Evolutionary conservation across 2,329 filamentous ascomycete genomes (phyloP), one percentile per base, ranked within the genome.

Genomic region (Fusarium nurragi): DNA sequence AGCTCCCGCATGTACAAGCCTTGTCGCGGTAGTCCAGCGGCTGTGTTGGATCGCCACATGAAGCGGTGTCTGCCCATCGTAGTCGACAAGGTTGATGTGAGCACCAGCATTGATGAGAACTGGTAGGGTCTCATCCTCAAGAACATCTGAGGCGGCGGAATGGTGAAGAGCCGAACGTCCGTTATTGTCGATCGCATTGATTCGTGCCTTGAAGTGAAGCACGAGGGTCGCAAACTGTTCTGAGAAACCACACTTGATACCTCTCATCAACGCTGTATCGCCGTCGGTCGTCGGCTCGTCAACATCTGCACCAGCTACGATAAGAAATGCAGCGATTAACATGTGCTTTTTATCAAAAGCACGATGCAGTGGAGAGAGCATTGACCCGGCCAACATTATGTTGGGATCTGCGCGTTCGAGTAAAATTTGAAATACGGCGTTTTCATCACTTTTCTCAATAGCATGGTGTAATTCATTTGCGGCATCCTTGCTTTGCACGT

Each of bases 211-310:
- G 44, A 71, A 60, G 26, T 72, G 67, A 11, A 73, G 23, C 12
- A 70, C 58, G 7, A 72, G 69, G 5, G 55, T 70, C 14, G 70
- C 70, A 54, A 72, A 72, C 22, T 72, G 70, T 36, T 72, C 70
- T 14, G 70, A 72, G 54, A 72, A 72, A 3, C 70, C 57, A 36
- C 70, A 71, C 34, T 68, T 71, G 53, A 72, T 73, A 11, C 70
- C 69, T 55, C 70, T 68, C 53, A 72, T 73, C 6, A 72, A 45
- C 6, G 70, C 65, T 10, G 70, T 72, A 36, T 72, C 62, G 6
- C 70, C 70, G 18, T 72, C 69, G 14, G 54, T 68, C 5, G 70
- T 72, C 13, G 70, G 70, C 41, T 72, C 70, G 40, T 72, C 69
- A 21, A 72, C 68, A 37, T 72, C 67, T 8, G 70, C 70, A 8